These are phyloP conservation scores for Hypomontagnella submonticulosa DNA, from an alignment of 495 filamentous ascomycete species.

Conservation along the genomic window DNA sequence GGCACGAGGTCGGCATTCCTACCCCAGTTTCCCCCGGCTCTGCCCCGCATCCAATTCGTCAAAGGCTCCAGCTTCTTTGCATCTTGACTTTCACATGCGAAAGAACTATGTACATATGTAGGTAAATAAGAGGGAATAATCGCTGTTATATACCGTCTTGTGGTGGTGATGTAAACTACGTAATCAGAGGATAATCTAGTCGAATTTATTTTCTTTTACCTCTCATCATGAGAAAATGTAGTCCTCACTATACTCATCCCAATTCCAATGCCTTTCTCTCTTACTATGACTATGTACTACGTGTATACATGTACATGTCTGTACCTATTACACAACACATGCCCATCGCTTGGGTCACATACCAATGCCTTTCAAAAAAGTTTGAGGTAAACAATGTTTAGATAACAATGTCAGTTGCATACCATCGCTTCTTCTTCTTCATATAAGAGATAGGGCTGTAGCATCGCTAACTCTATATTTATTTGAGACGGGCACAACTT, in stretches of 20 bases:
- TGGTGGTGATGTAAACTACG: constrained; percentile 1
- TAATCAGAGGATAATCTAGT: no score
- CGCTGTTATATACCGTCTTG: not conserved
- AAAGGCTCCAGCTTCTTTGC: constrained; percentile 6
- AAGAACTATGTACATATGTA: not conserved
- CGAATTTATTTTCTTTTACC: no score
- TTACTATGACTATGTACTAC: no score
- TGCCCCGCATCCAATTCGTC: constrained; percentile 37
- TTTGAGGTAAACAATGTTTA: constrained; percentile 6
- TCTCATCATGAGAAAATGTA: no score
- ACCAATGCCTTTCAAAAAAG: not conserved
- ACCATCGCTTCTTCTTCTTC: not conserved
- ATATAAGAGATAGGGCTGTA: not conserved
- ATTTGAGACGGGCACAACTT: constrained; percentile 18
- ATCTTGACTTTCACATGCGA: constrained; percentile 35
- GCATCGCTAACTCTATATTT: constrained; percentile 13
- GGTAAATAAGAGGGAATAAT: not conserved
- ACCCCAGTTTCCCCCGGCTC: constrained; percentile 33
- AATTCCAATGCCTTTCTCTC: no score
- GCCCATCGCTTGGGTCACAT: no score
- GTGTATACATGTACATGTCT: no score
- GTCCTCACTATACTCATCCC: no score
- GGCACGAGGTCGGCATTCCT: constrained; percentile 37
- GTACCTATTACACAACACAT: no score
- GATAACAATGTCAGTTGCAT: constrained; percentile 6